Evolutionary conservation across 257 asterid genomes (phyloP), one percentile per base, ranked within the genome.

Genomic region (Solanum etuberosum): DNA sequence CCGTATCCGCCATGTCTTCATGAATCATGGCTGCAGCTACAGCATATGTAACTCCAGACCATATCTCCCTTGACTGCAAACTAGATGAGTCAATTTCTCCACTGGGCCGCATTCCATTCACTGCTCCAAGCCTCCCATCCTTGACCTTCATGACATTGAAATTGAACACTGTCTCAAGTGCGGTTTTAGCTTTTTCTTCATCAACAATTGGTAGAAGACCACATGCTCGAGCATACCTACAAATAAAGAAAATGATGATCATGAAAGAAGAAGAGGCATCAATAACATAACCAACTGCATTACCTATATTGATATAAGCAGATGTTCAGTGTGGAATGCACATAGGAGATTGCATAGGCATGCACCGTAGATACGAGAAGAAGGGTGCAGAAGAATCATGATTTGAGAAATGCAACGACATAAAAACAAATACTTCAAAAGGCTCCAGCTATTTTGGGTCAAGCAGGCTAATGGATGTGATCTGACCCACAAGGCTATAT

Each of bases 21-120:
- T 96, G 98, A 89, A 97, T 94, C 99, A 97, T 97, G 84, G 92
- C 93, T 83, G 99, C 99, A 9, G 98, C 98, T 87, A 97, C 93
- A 87, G 97, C 97, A 87, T 97, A 97, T 9, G 99, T 97, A 76
- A 95, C 91, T 81, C 99, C 99, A 73, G 93, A 89, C 99, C 99
- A 97, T 85, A 97, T 92, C 91, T 97, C 99, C 91, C 98, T 95
- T 0, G 99, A 96, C 89, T 97, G 99, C 97, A 96, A 46, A 40
- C 92, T 90, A 27, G 93, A 92, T 91, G 87, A 81, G 86, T 97
- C 99, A 3, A 93, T 94, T 89, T 96, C 94, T 48, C 99, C 99
- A 87, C 85, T 95, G 9, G 99, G 99, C 31, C 91, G 92, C 99
- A 97, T 97, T 70, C 99, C 99, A 65, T 97, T 97, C 51, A 91